Evolutionary conservation across 2,329 filamentous ascomycete genomes (phyloP).

Genomic region (Ophiostoma australiae): DNA sequence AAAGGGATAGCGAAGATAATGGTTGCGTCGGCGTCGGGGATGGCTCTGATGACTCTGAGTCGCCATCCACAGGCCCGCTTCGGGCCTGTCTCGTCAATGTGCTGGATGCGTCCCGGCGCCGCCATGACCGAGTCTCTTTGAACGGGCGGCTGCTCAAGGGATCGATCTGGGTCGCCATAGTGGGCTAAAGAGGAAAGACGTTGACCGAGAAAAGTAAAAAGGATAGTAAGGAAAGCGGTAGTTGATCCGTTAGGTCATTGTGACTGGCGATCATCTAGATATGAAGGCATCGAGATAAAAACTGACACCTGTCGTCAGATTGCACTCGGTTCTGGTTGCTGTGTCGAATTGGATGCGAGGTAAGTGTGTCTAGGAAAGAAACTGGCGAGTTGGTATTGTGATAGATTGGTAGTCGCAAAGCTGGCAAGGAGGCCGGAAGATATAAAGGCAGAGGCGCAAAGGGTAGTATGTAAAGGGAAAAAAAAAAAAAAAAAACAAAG

Average conservation of each 20-base stretch:
- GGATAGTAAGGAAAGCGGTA: not conserved
- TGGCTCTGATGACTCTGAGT: not conserved
- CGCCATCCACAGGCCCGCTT: not conserved
- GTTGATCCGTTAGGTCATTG: slow-evolving; percentile 7
- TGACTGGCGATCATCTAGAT: not conserved
- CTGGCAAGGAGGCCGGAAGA: not conserved
- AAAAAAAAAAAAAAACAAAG: not conserved
- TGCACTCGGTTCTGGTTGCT: not conserved
- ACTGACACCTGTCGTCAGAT: not conserved
- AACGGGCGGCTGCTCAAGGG: slow-evolving; percentile 27
- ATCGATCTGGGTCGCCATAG: slow-evolving; percentile 33
- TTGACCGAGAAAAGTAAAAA: not conserved
- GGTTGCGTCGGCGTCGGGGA: not conserved
- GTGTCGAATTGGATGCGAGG: not conserved
- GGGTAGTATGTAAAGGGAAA: not conserved
- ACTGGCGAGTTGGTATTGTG: not conserved
- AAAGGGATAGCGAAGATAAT: not conserved
- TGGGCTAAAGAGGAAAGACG: not conserved
- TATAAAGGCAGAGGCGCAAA: not conserved
- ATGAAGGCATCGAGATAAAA: slow-evolving; percentile 2
- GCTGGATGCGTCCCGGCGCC: slow-evolving; percentile 18
- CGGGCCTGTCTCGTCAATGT: not conserved
- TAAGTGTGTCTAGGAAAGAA: not conserved
- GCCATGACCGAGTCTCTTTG: slow-evolving; percentile 32
- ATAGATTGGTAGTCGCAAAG: not conserved